Evolutionary conservation across 2,329 filamentous ascomycete species (phyloP), one percentile per base, ranked within the genome.

Genomic region (Dactylellina drechsleri): DNA sequence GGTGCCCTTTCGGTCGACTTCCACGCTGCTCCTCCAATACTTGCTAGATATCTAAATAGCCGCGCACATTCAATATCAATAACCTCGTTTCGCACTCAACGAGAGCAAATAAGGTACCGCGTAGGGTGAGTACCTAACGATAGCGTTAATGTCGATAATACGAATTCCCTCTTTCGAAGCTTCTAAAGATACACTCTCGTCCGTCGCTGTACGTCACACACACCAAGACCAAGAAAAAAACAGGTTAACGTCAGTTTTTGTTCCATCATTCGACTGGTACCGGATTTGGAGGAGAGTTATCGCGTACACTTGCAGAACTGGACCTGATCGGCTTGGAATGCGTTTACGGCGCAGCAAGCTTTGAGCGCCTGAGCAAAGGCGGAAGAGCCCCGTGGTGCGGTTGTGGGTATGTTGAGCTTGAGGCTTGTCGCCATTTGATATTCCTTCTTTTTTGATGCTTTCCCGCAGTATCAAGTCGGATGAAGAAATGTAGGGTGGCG

Each of bases 341-440:
- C 78, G 50, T 67, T 50, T 36, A 78, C 67, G n/a, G 79, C 79
- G 52, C 78, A 77, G 18, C 77, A 78, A 52, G 78, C 77, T 66
- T 80, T 80, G 45, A 80, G 75, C 7, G 77, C 75, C 59, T 79
- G 77, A 1, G 76, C 61, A 53, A 80, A 80, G 10, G 77, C 77
- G n/a, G 65, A 36, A n/a, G 79, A 79, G 26, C 71, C 78, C 43
- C 66, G 68, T 15, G 77, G 73, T 28, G 77, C 78, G 20, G 75
- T 75, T 28, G 78, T 73, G 49, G 79, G 79, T 71, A 80, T 78
- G 57, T 79, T 79, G 59, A 80, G 76, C 72, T 79, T 80, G 56
- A 78, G 59, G 43, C 70, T 77, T 58, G 76, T 67, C 61, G 76
- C 73, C 75, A 76, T 75, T 73, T 58, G 49, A 15, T 54, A 53